These are phyloP conservation scores for Theobroma cacao DNA, from an alignment of 345 rosid species.

Conservation along the genomic window DNA sequence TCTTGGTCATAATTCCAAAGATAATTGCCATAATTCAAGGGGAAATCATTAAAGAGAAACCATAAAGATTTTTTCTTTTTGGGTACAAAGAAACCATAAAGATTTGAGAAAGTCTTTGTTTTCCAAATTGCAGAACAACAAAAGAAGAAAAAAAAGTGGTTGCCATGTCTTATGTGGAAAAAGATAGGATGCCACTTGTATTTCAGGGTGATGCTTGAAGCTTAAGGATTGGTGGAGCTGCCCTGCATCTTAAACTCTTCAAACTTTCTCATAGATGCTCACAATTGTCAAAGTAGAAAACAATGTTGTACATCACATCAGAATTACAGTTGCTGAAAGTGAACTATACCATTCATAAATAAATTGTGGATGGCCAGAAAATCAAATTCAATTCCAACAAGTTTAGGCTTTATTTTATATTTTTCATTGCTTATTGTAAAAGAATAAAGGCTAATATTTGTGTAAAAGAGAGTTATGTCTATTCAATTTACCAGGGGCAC, in stretches of 20 bases:
- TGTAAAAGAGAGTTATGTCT: neutral
- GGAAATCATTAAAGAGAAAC: slow-evolving; percentile 15
- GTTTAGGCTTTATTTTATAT: neutral
- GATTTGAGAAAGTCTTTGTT: neutral
- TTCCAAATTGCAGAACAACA: neutral
- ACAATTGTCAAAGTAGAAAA: neutral
- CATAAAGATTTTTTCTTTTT: neutral
- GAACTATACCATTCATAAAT: neutral
- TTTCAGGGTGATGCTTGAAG: neutral
- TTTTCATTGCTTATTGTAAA: neutral
- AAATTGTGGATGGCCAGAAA: too few species aligned
- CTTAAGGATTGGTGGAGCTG: neutral
- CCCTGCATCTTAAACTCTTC: neutral
- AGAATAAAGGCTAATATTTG: neutral
- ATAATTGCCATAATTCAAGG: slow-evolving; percentile 31
- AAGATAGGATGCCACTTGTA: neutral
- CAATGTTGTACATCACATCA: neutral
- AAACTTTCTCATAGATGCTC: neutral
- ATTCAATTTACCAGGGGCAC: neutral
- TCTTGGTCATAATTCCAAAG: slow-evolving; percentile 18
- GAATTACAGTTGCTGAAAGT: neutral
- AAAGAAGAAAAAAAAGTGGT: neutral
- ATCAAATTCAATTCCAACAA: neutral
- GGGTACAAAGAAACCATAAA: slow-evolving; percentile 9
- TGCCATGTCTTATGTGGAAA: neutral